Evolutionary conservation across 108 stramenopile genomes (phyloP), one percentile per base, ranked within the genome.

Genomic region (Epithemia pelagica): DNA sequence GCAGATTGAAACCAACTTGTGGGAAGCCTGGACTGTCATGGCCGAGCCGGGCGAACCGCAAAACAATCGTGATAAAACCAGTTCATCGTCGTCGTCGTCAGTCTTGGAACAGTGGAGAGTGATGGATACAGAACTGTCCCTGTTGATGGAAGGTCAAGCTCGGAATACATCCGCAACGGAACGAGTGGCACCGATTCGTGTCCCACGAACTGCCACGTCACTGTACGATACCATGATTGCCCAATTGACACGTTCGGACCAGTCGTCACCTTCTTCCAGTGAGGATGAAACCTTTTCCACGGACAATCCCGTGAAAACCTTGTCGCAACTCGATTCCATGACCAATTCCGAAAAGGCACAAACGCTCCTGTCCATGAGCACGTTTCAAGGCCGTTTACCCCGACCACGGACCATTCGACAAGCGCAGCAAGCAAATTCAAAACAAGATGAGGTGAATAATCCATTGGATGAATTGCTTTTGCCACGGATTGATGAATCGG

Each of bases 401-500:
- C 67, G 92, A 29, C 89, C 89, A 21, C 82, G 92, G 21, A 82
- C 73, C 0, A 64, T 90, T 7, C 61, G 78, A 57, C 46, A 68
- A 8, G 59, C 61, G 30, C 28, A 58, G 2, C 51, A 20, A 30
- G 61, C 22, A 51, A 46, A 24, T 28, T n/a, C n/a, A n/a, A 46
- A 46, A 46, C 10, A 46, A 46, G 37, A 46, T 15, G 60, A 21
- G 61, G 37, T 25, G 1, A 25, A 30, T 46, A 74, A 63, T 32
- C 74, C 85, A 0, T 60, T 95, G 68, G 89, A 95, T 71, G 69
- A 83, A 26, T 58, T 92, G 28, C 72, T 95, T 26, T 31, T 95
- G n/a, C 91, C 90, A 23, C 57, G 85, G 55, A 76, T 95, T 57
- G 94, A 95, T 67, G 90, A 92, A 74, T 74, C 83, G 1, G 83